These are phyloP conservation scores for Beauveria sp. DNA, from an alignment of 2,329 filamentous ascomycete genomes.

Conservation along the genomic window DNA sequence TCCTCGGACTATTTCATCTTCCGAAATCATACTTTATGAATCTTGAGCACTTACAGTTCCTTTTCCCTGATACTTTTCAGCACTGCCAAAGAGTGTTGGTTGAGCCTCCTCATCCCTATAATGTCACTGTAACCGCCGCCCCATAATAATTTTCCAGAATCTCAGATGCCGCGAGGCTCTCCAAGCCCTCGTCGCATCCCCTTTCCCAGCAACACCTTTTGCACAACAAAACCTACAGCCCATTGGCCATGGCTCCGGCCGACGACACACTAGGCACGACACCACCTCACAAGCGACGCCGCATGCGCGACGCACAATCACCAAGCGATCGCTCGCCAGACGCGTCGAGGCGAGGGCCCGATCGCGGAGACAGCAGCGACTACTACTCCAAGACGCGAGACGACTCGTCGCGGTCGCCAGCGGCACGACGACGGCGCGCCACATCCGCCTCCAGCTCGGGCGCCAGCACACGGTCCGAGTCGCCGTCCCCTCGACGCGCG, in stretches of 20 bases:
- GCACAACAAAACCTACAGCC: neutral
- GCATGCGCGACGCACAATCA: slow-evolving; percentile 23
- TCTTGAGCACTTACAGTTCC: neutral
- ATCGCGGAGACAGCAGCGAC: slow-evolving; percentile 15
- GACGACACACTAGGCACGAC: slow-evolving; percentile 19
- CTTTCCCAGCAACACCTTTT: neutral
- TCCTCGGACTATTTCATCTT: too few relatives aligned
- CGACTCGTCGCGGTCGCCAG: slow-evolving; percentile 24
- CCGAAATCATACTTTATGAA: too few relatives aligned
- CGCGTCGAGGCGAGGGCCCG: slow-evolving; percentile 5
- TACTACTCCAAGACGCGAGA: slow-evolving; percentile 21
- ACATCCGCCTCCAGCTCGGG: slow-evolving; percentile 25
- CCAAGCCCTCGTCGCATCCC: neutral
- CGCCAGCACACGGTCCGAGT: slow-evolving; percentile 32
- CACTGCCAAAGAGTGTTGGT: neutral
- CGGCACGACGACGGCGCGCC: slow-evolving; percentile 22
- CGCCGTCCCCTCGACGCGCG: slow-evolving; percentile 18
- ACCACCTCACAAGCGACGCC: slow-evolving; percentile 26
- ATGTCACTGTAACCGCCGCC: neutral
- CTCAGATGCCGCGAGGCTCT: neutral
- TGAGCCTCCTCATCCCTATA: neutral
- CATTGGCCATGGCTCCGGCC: slow-evolving; percentile 22
- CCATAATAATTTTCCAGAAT: slow-evolving; percentile 8
- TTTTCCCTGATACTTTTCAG: neutral
- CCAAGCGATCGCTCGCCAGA: slow-evolving; percentile 19